Evolutionary conservation across 208 protist species (phyloP), one percentile per base, ranked within the genome.

Genomic region (Trypanosoma theileri): DNA sequence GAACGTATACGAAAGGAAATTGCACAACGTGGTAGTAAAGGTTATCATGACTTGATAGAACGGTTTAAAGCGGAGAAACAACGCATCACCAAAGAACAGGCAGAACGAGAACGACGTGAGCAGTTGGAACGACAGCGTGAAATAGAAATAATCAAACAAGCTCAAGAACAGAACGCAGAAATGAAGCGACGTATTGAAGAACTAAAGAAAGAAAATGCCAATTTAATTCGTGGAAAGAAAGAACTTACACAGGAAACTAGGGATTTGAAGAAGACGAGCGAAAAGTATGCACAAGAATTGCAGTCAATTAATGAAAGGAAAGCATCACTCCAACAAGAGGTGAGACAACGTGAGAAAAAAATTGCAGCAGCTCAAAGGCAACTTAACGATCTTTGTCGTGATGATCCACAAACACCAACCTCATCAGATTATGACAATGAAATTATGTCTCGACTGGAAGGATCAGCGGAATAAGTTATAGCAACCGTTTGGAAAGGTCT

Each of bases 1-100:
- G 91, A 96, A 35, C 85, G 83, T 72, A 88, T 80, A 4, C 88
- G 91, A n/a, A 96, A 94, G 69, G 88, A 94, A 22, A 51, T 89
- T n/a, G 58, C 56, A 8, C 88, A 94, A 69, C 66, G 77, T 11
- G 66, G 70, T n/a, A 79, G 53, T 28, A 92, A 91, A 60, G 73
- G 75, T 0, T 89, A 85, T 72, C 85, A 93, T 62, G 86, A 96
- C 55, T 64, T 92, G 26, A 59, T 58, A 24, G 88, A 96, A 24
- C 84, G 85, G 14, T 73, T 88, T 17, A 82, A 79, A 42, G 72
- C 80, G 51, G 91, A 96, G 40, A 86, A 82, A 48, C 89, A 92
- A 72, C 81, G 83, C 21, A 82, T 91, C 4, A 62, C 80, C 50
- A 90, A 85, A 66, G 91, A 96, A 45, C 44, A 88, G 16, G 75